Base-by-base conservation (phyloP, 108 stramenopile genomes). In the Epipyxis sp. region DNA sequence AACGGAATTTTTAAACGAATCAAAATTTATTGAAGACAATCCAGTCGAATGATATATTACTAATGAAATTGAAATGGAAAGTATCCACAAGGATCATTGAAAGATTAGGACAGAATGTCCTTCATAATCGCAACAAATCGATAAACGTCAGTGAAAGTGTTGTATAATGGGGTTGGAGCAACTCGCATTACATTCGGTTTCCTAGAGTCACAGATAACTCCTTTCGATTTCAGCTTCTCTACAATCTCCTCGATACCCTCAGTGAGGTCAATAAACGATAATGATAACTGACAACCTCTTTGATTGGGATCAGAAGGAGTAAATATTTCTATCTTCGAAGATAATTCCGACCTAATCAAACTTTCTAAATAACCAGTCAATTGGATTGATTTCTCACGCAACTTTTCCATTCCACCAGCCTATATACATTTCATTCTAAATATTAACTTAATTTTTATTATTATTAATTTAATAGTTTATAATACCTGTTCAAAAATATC, bases 121-220 rank as follows among this genome's bases (percentile, higher is more conserved):
- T 74, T 74, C 6, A 74, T 16, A 35, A 78, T 13, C 40, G 34
- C 39, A 59, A 80, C 71, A 39, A 80, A 74, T 0, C 46, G 27
- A 40, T 50, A 76, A 1, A 81, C 80, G 44, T 86, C 85, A n/a
- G 0, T 46, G 76, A 77, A 83, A 30, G 42, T 10, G 40, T 81
- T 84, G 78, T 86, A 86, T n/a, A 86, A 68, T 30, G 85, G 85
- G 0, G 81, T 76, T 13, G 85, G 85, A 35, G 85, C 85, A 1
- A 86, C 59, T 0, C 85, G 76, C 61, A 86, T 84, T 37, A 83
- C 71, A n/a, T 78, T 59, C 25, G 85, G 85, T 39, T 76, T 40
- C 10, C 85, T 65, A 37, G 77, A 44, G 58, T 86, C 85, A 40
- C 65, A 77, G 40, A 85, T 80, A 54, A 85, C 69, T 29, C 69